These are phyloP conservation scores for Lichtheimia hyalospora DNA, from an alignment of 371 early-diverging fungal genomes.

Conservation along the genomic window DNA sequence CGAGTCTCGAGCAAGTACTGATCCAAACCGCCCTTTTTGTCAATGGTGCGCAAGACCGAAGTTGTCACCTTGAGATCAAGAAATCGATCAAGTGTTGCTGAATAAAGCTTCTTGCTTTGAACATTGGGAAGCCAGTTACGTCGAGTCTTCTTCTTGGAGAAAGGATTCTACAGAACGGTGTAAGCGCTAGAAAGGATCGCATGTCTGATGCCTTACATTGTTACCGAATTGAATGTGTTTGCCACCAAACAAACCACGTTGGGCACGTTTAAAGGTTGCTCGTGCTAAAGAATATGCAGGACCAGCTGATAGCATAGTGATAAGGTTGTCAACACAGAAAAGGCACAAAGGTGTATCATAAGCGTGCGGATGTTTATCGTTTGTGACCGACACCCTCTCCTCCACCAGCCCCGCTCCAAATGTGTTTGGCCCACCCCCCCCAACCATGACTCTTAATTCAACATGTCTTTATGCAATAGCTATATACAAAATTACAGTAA, in stretches of 20 bases:
- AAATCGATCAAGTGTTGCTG: slow-evolving; percentile 60
- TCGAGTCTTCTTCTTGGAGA: slow-evolving; percentile 78
- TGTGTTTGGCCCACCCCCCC: too few species aligned
- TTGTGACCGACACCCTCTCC: too few species aligned
- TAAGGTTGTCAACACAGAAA: not conserved
- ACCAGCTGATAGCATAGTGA: slow-evolving; percentile 42
- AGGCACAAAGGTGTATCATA: too few species aligned
- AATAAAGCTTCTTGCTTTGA: slow-evolving; percentile 69
- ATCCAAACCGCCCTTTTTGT: slow-evolving; percentile 87
- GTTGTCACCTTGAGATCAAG: slow-evolving; percentile 70
- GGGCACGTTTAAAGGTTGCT: slow-evolving; percentile 61
- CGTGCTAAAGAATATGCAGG: slow-evolving; percentile 53
- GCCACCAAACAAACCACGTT: slow-evolving; percentile 69
- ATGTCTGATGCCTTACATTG: slow-evolving; percentile 47
- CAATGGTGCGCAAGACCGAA: slow-evolving; percentile 75
- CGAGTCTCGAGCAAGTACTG: slow-evolving; percentile 72
- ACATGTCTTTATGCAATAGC: too few species aligned
- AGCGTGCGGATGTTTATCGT: too few species aligned
- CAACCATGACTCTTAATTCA: too few species aligned
- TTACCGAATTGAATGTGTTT: slow-evolving; percentile 78
- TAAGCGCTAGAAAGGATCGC: not conserved
- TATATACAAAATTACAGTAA: too few species aligned
- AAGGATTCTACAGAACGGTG: slow-evolving; percentile 42
- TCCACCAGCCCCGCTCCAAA: too few species aligned
- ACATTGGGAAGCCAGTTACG: slow-evolving; percentile 85